Conservation (phyloP, 768 basidiomycete species). For the Phaffia tasmanica region DNA sequence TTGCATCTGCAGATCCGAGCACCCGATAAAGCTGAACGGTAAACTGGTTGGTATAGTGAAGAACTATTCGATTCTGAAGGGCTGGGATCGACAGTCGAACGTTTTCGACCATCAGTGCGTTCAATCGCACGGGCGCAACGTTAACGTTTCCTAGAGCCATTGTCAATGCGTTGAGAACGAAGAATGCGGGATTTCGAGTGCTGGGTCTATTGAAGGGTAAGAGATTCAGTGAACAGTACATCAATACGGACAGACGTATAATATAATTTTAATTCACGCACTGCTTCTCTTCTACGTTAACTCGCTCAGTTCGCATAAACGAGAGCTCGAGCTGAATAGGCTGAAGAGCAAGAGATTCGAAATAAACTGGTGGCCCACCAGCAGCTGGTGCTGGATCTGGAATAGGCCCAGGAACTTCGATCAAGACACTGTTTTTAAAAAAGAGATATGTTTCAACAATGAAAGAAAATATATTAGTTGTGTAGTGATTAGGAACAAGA, state of each 20-base stretch:
- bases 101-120: constrained; percentile 86
- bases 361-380: constrained; percentile 72
- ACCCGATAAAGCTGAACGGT: constrained; percentile 90
- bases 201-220: constrained; percentile 29
- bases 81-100: constrained; percentile 78
- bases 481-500: neutral
- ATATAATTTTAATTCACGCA: constrained; percentile 13
- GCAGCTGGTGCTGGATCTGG: constrained; percentile 39
- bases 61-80: constrained; percentile 66
- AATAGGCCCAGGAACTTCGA: constrained; percentile 54
- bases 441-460: too few relatives aligned
- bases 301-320: constrained; percentile 91
- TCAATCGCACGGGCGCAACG: constrained; percentile 85
- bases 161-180: constrained; percentile 83
- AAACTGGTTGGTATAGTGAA: constrained; percentile 89
- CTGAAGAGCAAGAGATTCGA: constrained; percentile 87
- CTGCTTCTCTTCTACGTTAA: constrained; percentile 85
- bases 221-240: neutral
- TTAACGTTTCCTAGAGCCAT: constrained; percentile 97
- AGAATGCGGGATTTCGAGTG: constrained; percentile 75
- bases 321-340: constrained; percentile 85
- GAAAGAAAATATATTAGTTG: neutral
- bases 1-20: constrained; percentile 92
- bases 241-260: neutral
- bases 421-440: constrained; percentile 57